Conservation (phyloP, 495 filamentous ascomycete species). For the Neurospora africana region DNA sequence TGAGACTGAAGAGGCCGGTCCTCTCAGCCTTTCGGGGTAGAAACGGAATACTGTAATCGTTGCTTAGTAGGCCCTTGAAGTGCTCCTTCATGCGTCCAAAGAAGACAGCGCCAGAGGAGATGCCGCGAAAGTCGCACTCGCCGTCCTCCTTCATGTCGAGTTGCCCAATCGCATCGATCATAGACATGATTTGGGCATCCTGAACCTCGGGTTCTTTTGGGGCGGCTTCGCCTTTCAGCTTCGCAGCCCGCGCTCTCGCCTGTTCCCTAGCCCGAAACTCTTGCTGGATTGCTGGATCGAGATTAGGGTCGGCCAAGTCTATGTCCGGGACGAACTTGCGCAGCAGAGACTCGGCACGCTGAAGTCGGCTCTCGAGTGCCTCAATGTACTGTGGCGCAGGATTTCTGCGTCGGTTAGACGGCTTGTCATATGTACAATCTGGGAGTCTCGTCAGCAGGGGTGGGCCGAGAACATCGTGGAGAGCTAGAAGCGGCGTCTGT, state of each 20-base stretch:
- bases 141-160: conserved; percentile 87
- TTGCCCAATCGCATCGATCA: conserved; percentile 84
- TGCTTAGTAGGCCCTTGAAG: conserved; percentile 53
- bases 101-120: conserved; percentile 85
- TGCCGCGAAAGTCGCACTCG: conserved; percentile 90
- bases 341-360: conserved; percentile 73
- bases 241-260: conserved; percentile 26
- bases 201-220: conserved; percentile 28
- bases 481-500: conserved; percentile 3
- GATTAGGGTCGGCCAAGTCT: conserved; percentile 70
- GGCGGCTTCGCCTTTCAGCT: conserved; percentile 20
- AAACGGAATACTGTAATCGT: conserved; percentile 38
- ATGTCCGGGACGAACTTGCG: conserved; percentile 73
- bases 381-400: conserved; percentile 93
- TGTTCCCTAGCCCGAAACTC: conserved; percentile 40
- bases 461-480: background rate
- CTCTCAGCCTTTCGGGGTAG: conserved; percentile 29
- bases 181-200: conserved; percentile 79
- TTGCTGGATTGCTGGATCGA: conserved; percentile 59
- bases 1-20: conserved; percentile 38
- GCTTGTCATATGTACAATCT: conserved; percentile 99
- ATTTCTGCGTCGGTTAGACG: conserved; percentile 89
- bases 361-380: conserved; percentile 71
- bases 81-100: conserved; percentile 76
- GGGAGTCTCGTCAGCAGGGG: conserved; percentile 24